Evolutionary conservation across 2,329 filamentous ascomycete genomes (phyloP).

Genomic region (Scolecobasidium constrictum): DNA sequence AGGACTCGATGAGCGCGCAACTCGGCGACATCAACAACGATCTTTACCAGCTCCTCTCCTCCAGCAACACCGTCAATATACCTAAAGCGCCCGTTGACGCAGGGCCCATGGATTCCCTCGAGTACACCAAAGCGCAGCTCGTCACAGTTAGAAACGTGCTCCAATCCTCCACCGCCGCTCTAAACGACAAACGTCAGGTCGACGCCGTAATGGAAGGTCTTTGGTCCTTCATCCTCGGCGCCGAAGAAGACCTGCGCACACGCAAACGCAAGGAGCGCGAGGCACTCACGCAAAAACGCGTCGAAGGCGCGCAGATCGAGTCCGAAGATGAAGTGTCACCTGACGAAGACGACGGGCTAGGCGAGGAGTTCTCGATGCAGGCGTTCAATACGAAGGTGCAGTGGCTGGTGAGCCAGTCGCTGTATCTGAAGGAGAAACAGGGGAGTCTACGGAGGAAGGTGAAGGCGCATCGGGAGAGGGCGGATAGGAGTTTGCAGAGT

Average conservation of each 20-base stretch:
- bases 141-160: slow-evolving; percentile 26
- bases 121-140: slow-evolving; percentile 54
- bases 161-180: slow-evolving; percentile 18
- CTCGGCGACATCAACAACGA: slow-evolving; percentile 47
- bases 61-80: not conserved
- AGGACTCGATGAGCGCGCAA: slow-evolving; percentile 21
- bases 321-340: slow-evolving; percentile 52
- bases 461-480: slow-evolving; percentile 86
- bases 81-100: not conserved
- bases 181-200: slow-evolving; percentile 1
- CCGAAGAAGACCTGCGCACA: slow-evolving; percentile 30
- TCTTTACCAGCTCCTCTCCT: slow-evolving; percentile 37
- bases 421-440: slow-evolving; percentile 75
- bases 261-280: slow-evolving; percentile 23
- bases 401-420: slow-evolving; percentile 66
- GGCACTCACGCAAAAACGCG: slow-evolving; percentile 27
- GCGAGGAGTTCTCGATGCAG: slow-evolving; percentile 57
- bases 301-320: slow-evolving; percentile 34
- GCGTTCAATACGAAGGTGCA: slow-evolving; percentile 73
- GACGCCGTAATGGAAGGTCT: slow-evolving; percentile 23
- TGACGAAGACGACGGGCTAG: slow-evolving; percentile 40
- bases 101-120: slow-evolving; percentile 55
- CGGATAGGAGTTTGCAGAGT: slow-evolving; percentile 45
- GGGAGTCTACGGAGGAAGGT: slow-evolving; percentile 82
- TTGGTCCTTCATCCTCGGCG: slow-evolving; percentile 40